Conservation (phyloP, 2,329 filamentous ascomycete genomes). For the Colletotrichum navitas region DNA sequence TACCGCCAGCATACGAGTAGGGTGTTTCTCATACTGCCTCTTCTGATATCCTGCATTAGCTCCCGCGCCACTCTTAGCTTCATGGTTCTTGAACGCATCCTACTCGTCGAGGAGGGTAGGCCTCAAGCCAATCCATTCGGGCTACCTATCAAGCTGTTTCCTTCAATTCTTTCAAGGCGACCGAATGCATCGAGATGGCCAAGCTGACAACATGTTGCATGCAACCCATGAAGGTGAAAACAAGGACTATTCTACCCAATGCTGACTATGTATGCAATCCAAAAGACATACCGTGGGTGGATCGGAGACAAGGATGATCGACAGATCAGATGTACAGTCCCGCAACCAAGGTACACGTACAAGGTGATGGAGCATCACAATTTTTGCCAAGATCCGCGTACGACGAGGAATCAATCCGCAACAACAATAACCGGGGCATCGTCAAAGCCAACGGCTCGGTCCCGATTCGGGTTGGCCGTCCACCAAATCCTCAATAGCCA, state of each 20-base stretch:
- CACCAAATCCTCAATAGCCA: not conserved
- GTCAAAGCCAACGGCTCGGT: constrained; percentile 1
- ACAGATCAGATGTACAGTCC: constrained; percentile 10
- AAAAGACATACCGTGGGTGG: constrained; percentile 8
- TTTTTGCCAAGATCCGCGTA: too few relatives aligned
- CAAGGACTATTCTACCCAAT: not conserved
- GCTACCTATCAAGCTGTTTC: constrained; percentile 13
- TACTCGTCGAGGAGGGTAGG: not conserved
- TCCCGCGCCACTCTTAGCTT: constrained; percentile 33
- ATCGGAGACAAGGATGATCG: constrained; percentile 14
- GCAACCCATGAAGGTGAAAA: not conserved
- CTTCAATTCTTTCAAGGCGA: not conserved
- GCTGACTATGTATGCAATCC: not conserved
- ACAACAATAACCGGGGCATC: not conserved
- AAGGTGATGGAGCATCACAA: too few relatives aligned
- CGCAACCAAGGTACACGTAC: too few relatives aligned
- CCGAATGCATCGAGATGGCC: not conserved
- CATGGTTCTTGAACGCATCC: constrained; percentile 13
- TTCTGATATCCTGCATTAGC: constrained; percentile 37
- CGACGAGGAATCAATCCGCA: not conserved
- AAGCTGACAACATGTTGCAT: not conserved
- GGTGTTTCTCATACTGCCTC: constrained; percentile 8
- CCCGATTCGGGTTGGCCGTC: too few relatives aligned
- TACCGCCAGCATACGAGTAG: not conserved
- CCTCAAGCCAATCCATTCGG: not conserved